These are phyloP conservation scores for Diospyros lotus DNA, from an alignment of 148 eudicot genomes.

Conservation along the genomic window DNA sequence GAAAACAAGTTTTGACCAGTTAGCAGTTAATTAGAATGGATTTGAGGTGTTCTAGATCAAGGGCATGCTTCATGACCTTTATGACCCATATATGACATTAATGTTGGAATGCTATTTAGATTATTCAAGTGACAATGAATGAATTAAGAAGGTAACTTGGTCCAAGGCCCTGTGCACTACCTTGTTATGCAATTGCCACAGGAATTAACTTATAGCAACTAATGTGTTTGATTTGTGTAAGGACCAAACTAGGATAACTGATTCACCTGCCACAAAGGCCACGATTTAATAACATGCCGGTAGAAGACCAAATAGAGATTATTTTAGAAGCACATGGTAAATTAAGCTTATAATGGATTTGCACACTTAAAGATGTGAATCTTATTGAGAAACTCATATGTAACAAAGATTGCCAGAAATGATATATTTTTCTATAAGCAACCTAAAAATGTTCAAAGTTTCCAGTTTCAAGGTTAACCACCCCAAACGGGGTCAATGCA, in stretches of 20 bases:
- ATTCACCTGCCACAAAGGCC: neutral
- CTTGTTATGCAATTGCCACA: neutral
- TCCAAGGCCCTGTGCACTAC: neutral
- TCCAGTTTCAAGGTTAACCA: too few species aligned
- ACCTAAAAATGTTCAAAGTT: too few species aligned
- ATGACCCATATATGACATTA: neutral
- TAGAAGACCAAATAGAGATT: neutral
- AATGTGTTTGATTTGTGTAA: neutral
- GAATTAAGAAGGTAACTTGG: neutral
- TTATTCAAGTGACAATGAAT: neutral
- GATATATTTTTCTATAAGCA: too few species aligned
- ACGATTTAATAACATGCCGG: neutral
- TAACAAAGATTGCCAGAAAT: too few species aligned
- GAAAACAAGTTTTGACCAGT: neutral
- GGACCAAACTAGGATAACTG: neutral
- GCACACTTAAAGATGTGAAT: too few species aligned
- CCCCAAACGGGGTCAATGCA: too few species aligned
- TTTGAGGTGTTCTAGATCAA: neutral
- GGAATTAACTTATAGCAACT: neutral
- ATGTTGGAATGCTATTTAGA: too few species aligned
- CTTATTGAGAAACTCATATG: too few species aligned
- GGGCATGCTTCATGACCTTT: neutral
- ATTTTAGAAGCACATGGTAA: too few species aligned
- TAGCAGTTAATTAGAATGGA: neutral
- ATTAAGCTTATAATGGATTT: too few species aligned